Base-by-base conservation (phyloP, 805 yeast genomes). In the Candida quercuum region DNA sequence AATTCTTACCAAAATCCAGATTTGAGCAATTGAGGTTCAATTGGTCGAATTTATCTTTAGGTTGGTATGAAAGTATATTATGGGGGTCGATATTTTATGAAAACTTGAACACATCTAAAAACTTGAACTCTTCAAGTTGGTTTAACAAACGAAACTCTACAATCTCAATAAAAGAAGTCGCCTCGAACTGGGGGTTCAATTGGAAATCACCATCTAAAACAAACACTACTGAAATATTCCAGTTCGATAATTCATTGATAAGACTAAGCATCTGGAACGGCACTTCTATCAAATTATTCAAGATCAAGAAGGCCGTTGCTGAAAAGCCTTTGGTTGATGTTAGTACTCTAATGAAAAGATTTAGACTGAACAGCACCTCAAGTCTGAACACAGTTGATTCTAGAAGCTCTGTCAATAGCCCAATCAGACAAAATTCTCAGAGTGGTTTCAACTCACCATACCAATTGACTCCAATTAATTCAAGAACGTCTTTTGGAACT, bases 61-160 rank as follows among this genome's bases (percentile, higher is more conserved):
- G 88, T 0, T 86, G 95, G 95, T 85, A 85, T 57, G 67, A 72
- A 28, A 71, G 83, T 5, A 62, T 82, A 9, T 49, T 85, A 19
- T 82, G 85, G 79, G 76, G 79, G 2, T 60, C 65, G 23, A 69
- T 82, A 0, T 82, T 68, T 47, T 46, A 56, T 17, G 59, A 50
- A 36, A 58, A 63, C 41, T 38, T 42, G 11, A 40, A 38, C n/a
- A 33, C 40, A 11, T 24, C 44, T 3, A 38, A 22, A 12, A 48
- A 47, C 10, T 35, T 39, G 1, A 31, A 37, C 7, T 39, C 50
- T 1, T 40, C 52, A 11, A 12, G 36, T 3, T 54, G 59, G 58
- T 54, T 51, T 36, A 33, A 40, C 10, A 52, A 53, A 28, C 45
- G 52, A 39, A 47, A 39, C 10, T 48, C 52, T 5, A n/a, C 48